Base-by-base conservation (phyloP, 1,139 yeast genomes). In the Sugiyamaella japonica region DNA sequence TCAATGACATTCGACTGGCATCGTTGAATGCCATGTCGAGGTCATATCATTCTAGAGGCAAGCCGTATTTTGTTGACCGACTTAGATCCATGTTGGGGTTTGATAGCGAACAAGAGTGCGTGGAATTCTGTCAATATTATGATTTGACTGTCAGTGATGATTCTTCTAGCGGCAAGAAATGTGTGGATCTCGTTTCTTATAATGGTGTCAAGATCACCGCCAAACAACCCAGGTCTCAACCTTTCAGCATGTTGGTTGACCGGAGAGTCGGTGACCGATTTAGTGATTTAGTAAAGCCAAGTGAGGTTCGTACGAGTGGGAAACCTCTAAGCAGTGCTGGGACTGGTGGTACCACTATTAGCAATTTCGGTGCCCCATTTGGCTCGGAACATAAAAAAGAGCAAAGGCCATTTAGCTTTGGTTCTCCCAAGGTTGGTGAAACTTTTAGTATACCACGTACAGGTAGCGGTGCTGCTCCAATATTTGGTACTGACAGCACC, bases 1-100 rank as follows among this genome's bases (percentile, higher is more conserved):
- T 89, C 65, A 87, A 87, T 63, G 93, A 86, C 57, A 77, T 91
- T 6, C 73, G 99, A 45, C 83, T 87, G 63, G 83, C 84, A 64
- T 91, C 95, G 0, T 68, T 91, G 55, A 83, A 81, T 62, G 76
- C 90, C 0, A 77, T 93, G 76, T 75, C 88, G 2, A 74, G 82
- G 56, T 76, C 91, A 1, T 80, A 83, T 57, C 96, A 90, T 63
- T 77, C 85, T 1, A 84, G 83, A 56, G 84, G 89, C 1, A 86
- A 82, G 64, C 86, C 90, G 0, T 80, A 85, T 56, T 73, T 81
- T 2, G 76, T 82, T 0, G 66, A 68, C 1, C 70, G 78, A 9
- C 68, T 91, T 15, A 69, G 73, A 15, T 68, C 73, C 0, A 70
- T 82, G 61, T 75, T 93, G 16, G 88, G 93, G 0, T 91, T 88